A percentile compares a stretch with the other conserved stretches of the same genome.
Conservation (phyloP, 441 rosid genomes). For the Pelargonium myrrhifolium region DNA sequence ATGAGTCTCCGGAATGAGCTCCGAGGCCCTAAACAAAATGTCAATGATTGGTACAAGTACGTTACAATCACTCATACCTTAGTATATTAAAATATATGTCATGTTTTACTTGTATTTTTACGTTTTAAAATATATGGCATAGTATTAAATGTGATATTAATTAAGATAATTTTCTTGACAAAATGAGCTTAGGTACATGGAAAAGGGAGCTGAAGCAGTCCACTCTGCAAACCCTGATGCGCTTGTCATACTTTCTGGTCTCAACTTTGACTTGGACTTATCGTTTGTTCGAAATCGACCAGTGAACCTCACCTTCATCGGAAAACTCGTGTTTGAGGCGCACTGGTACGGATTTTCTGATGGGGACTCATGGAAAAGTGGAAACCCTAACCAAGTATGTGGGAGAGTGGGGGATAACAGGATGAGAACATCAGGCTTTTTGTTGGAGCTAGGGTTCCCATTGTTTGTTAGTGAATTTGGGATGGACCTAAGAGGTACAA, state of each 20-base stretch:
- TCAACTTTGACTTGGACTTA: slow-evolving; percentile 44
- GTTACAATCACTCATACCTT: not conserved
- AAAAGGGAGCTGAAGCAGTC: slow-evolving; percentile 63
- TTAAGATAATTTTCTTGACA: too few relatives aligned
- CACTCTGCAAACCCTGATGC: slow-evolving; percentile 53
- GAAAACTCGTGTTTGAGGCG: slow-evolving; percentile 57
- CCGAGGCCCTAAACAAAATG: slow-evolving; percentile 67
- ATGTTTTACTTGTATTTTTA: too few relatives aligned
- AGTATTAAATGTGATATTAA: too few relatives aligned
- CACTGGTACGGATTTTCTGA: slow-evolving; percentile 66
- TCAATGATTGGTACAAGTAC: slow-evolving; percentile 74
- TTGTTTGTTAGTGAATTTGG: slow-evolving; percentile 79
- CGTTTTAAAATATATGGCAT: too few relatives aligned
- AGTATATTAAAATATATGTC: too few relatives aligned
- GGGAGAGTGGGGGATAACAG: slow-evolving; percentile 32
- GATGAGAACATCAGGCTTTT: slow-evolving; percentile 42
- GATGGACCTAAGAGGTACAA: slow-evolving; percentile 54
- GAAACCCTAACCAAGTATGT: slow-evolving; percentile 51
- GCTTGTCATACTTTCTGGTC: slow-evolving; percentile 67
- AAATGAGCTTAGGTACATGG: slow-evolving; percentile 47
- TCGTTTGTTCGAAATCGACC: slow-evolving; percentile 36
- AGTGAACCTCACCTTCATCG: slow-evolving; percentile 34
- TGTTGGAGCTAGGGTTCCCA: slow-evolving; percentile 52
- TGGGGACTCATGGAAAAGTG: slow-evolving; percentile 49
- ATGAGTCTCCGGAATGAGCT: slow-evolving; percentile 86